Evolutionary conservation across 2,329 filamentous ascomycete genomes (phyloP).

Genomic region (Cladorrhinum sp.): DNA sequence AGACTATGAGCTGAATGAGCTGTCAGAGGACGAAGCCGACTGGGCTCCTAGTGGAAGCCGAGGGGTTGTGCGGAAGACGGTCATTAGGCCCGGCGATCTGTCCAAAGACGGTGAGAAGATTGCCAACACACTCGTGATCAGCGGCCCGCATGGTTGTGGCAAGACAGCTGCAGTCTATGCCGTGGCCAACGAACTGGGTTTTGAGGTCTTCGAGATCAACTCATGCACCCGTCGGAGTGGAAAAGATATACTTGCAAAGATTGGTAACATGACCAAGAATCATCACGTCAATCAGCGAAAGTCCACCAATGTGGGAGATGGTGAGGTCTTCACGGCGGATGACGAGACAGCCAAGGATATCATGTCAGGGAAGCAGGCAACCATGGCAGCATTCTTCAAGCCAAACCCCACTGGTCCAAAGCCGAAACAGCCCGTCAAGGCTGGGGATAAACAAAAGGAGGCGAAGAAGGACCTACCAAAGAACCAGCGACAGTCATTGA

Average conservation of each 20-base stretch:
- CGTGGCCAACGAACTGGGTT: conserved; percentile 84
- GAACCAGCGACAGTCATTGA: conserved; percentile 86
- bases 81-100: conserved; percentile 46
- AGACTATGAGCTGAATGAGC: conserved; percentile 62
- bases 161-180: conserved; percentile 93
- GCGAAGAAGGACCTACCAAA: conserved; percentile 38
- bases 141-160: conserved; percentile 83
- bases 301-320: conserved; percentile 29
- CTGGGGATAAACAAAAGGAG: conserved; percentile 17
- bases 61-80: conserved; percentile 48
- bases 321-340: conserved; percentile 35
- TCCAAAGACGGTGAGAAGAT: conserved; percentile 46
- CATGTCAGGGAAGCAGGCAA: conserved; percentile 70
- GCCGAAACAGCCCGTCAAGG: conserved; percentile 29
- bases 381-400: conserved; percentile 79
- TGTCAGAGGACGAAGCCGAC: conserved; percentile 59
- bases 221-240: conserved; percentile 77
- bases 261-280: conserved; percentile 96
- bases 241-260: conserved; percentile 83
- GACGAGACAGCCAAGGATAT: conserved; percentile 55
- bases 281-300: conserved; percentile 69
- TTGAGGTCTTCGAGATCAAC: conserved; percentile 95
- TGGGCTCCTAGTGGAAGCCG: conserved; percentile 38
- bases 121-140: conserved; percentile 79
- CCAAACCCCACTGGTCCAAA: conserved; percentile 37